Evolutionary conservation across 164 flowering plant genomes (phyloP).

Genomic region (Magnolia kwangsiensis): DNA sequence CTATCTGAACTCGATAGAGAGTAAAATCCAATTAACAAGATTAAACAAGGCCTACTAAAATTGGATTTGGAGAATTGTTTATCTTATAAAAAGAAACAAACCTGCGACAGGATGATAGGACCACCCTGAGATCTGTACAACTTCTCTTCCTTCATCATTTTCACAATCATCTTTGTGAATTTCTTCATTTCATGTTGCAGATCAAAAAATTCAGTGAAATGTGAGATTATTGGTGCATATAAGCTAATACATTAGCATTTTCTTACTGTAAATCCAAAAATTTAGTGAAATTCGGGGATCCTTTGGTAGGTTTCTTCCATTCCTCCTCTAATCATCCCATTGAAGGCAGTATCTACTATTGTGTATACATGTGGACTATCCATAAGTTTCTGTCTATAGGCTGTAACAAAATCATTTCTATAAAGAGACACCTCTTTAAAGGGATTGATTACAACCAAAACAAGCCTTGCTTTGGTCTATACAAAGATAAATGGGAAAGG

Average conservation of each 20-base stretch:
- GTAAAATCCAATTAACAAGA: not conserved
- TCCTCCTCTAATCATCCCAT: no score
- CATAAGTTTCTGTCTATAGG: constrained; percentile 47
- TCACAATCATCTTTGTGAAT: constrained; percentile 34
- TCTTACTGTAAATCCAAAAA: no score
- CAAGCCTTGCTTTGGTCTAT: constrained; percentile 94
- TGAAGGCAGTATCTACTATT: constrained; percentile 59
- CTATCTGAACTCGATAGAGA: constrained; percentile 45
- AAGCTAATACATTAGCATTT: not conserved
- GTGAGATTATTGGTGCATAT: not conserved
- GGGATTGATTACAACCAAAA: constrained; percentile 89
- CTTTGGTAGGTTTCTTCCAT: no score
- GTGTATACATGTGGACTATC: constrained; percentile 83
- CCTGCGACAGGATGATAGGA: constrained; percentile 56
- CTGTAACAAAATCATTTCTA: constrained; percentile 52
- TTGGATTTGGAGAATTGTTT: not conserved
- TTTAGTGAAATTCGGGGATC: no score
- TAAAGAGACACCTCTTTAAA: constrained; percentile 59
- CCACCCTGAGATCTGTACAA: constrained; percentile 58
- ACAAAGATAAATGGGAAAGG: constrained; percentile 12
- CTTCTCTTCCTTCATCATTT: constrained; percentile 43
- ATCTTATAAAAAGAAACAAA: not conserved
- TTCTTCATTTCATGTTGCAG: constrained; percentile 48
- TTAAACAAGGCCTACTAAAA: not conserved
- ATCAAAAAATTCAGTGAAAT: not conserved